Evolutionary conservation across 768 basidiomycete species (phyloP), one percentile per base, ranked within the genome.

Genomic region (Coprinellus aureogranulatus): DNA sequence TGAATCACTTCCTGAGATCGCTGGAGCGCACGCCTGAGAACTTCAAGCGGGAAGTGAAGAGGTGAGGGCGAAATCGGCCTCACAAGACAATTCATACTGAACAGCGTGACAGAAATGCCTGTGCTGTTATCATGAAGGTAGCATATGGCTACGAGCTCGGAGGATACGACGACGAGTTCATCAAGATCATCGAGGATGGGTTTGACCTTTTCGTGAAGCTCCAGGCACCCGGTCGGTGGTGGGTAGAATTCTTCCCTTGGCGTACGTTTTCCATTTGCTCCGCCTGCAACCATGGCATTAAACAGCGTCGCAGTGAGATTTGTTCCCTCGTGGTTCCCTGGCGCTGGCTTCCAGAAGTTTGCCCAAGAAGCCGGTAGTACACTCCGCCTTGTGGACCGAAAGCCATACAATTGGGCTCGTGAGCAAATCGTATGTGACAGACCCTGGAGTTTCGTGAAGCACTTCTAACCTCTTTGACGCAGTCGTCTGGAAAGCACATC

Each of bases 241-340:
- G 67, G 28, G 74, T 81, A 5, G 77, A 80, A 57, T 69, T 64
- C 18, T 70, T 76, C 47, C 79, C 77, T 3, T 57, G 70, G 26
- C 59, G 77, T 78, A 53, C 49, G 71, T 64, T 53, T 30, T 56
- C 34, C 52, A 18, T n/a, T n/a, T n/a, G n/a, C n/a, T n/a, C n/a
- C n/a, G n/a, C n/a, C n/a, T n/a, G n/a, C n/a, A n/a, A n/a, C n/a
- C n/a, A n/a, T n/a, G n/a, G n/a, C n/a, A n/a, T n/a, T n/a, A n/a
- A 16, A 22, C 23, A 10, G 18, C 22, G n/a, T 46, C 30, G n/a
- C 54, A 79, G 77, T 77, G 50, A 65, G 72, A 30, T 72, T 68
- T 59, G 22, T 79, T 1, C 79, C 79, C 0, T 62, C 64, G 0
- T 79, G 79, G 78, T 70, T 81, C 53, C 77, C 79, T 22, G 73